These are phyloP conservation scores for Clavariopsis aquatica DNA, from an alignment of 495 filamentous ascomycete genomes.

Conservation along the genomic window DNA sequence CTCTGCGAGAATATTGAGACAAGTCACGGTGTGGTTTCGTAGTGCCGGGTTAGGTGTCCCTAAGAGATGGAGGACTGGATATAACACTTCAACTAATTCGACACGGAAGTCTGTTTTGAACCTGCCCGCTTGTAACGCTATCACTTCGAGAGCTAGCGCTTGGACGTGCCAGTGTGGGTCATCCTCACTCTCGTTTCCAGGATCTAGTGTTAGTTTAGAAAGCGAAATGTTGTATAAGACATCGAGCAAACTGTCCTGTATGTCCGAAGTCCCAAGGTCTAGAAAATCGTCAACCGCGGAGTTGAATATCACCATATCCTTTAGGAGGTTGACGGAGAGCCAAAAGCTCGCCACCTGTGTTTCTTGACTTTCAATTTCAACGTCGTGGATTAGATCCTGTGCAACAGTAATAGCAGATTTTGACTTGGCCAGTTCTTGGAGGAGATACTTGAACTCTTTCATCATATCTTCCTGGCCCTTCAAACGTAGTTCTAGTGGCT, in stretches of 20 bases:
- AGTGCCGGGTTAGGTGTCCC: constrained; percentile 69
- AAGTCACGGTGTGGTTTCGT: constrained; percentile 78
- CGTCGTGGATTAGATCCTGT: constrained; percentile 37
- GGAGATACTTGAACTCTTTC: constrained; percentile 34
- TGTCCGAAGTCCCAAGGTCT: constrained; percentile 47
- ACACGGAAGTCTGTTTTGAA: constrained; percentile 64
- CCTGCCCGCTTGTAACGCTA: constrained; percentile 47
- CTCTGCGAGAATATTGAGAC: constrained; percentile 73
- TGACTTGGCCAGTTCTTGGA: constrained; percentile 32
- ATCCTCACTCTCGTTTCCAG: constrained; percentile 52
- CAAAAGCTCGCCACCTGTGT: constrained; percentile 69
- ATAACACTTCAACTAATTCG: constrained; percentile 88
- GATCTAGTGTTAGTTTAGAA: constrained; percentile 61
- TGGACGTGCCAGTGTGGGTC: constrained; percentile 64
- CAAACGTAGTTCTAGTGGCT: constrained; percentile 31
- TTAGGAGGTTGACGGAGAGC: constrained; percentile 74
- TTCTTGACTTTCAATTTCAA: constrained; percentile 29
- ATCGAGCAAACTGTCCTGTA: constrained; percentile 62
- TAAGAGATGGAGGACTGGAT: constrained; percentile 83
- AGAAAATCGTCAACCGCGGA: constrained; percentile 69
- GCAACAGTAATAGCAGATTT: constrained; percentile 29
- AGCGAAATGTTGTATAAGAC: constrained; percentile 81
- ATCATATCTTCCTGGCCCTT: constrained; percentile 41
- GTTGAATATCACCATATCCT: constrained; percentile 42
- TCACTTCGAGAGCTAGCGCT: constrained; percentile 44